Percentiles rank a stretch among this genome's conserved stretches.
These are phyloP conservation scores for Coccinonectria pachysandricola DNA, from an alignment of 2,329 filamentous ascomycete genomes.

Conservation along the genomic window DNA sequence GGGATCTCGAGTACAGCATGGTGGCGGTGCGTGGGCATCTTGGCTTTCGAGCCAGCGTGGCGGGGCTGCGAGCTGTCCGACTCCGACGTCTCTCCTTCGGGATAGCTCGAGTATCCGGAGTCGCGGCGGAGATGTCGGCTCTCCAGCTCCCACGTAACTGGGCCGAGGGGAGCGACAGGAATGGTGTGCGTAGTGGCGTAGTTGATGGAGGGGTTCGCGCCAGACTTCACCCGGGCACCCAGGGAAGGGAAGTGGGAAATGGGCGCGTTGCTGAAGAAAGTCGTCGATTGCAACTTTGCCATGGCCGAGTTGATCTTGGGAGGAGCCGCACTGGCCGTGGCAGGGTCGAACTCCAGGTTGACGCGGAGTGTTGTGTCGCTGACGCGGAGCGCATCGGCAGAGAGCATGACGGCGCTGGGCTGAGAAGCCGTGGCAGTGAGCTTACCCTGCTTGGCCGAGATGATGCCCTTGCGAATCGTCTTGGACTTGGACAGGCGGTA, in stretches of 20 bases:
- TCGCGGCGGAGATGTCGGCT: constrained; percentile 32
- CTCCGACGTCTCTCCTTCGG: constrained; percentile 26
- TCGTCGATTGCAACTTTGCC: constrained; percentile 41
- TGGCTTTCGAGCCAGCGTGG: constrained; percentile 14
- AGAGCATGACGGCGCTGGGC: constrained; percentile 38
- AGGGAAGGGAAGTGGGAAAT: constrained; percentile 40
- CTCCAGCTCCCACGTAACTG: constrained; percentile 32
- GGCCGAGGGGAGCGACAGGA: constrained; percentile 24
- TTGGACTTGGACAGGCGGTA: constrained; percentile 43
- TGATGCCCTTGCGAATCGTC: constrained; percentile 41
- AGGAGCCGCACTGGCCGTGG: constrained; percentile 30
- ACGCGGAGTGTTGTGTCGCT: constrained; percentile 33
- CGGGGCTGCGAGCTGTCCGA: constrained; percentile 18
- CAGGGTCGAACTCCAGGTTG: constrained; percentile 37
- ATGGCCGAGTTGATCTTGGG: constrained; percentile 39
- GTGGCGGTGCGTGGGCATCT: constrained; percentile 27
- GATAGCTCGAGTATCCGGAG: constrained; percentile 40
- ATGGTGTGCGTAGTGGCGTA: constrained; percentile 37
- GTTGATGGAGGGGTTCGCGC: constrained; percentile 31
- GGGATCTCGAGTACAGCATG: constrained; percentile 36
- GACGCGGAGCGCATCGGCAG: constrained; percentile 36
- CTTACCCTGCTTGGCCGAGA: constrained; percentile 40
- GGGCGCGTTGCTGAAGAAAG: constrained; percentile 39
- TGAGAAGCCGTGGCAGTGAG: constrained; percentile 36
- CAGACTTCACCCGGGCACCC: constrained; percentile 31